Percentiles rank a stretch among this genome's conserved stretches.
phyloP scores from a whole-genome alignment of 2,329 filamentous ascomycete genomes.

The Geosmithia flava region DNA sequence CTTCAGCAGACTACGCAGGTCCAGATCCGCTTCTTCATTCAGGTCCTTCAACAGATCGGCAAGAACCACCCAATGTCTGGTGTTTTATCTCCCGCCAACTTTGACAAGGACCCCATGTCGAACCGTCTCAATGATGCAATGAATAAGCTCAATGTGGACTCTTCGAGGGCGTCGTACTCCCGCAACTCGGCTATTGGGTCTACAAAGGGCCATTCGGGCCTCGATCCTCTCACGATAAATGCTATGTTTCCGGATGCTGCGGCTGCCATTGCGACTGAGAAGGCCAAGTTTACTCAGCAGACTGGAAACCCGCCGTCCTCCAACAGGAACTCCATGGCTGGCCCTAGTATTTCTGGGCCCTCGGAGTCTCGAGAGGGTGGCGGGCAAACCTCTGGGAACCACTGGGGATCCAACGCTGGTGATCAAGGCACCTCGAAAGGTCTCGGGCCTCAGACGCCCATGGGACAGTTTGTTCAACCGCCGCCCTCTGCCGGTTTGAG shows the following conservation, averaged over 20 bases:
- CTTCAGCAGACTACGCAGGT: constrained; percentile 98
- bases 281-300: constrained; percentile 93
- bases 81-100: constrained; percentile 85
- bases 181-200: constrained; percentile 63
- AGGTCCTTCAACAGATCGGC: constrained; percentile 97
- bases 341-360: constrained; percentile 59
- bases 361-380: constrained; percentile 17
- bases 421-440: constrained; percentile 54
- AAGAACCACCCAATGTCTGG: constrained; percentile 97
- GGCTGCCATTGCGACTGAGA: constrained; percentile 95
- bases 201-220: constrained; percentile 84
- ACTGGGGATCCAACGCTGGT: constrained; percentile 51
- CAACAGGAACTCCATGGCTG: constrained; percentile 77
- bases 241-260: constrained; percentile 99
- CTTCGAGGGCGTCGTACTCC: constrained; percentile 73
- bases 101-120: constrained; percentile 98
- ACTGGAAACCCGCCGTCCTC: constrained; percentile 83
- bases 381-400: constrained; percentile 38
- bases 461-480: constrained; percentile 92
- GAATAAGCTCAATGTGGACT: constrained; percentile 84
- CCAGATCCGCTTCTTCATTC: constrained; percentile 98
- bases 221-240: constrained; percentile 88
- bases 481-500: constrained; percentile 61
- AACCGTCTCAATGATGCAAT: constrained; percentile 92
- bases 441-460: constrained; percentile 64